These are phyloP conservation scores for Hyaloscypha hepaticicola DNA, from an alignment of 495 filamentous ascomycete species.

Conservation along the genomic window DNA sequence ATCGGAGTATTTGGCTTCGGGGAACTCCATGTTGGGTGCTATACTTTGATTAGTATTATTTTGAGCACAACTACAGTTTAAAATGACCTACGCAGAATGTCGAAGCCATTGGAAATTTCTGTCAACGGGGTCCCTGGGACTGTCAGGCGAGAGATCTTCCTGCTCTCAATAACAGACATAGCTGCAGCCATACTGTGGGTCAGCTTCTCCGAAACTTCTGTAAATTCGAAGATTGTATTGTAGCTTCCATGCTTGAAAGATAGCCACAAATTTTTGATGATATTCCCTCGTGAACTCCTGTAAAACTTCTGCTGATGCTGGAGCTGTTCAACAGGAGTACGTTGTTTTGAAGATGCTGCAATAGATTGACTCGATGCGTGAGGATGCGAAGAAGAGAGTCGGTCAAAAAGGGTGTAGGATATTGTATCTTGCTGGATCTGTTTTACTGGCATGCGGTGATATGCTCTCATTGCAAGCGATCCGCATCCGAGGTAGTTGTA, in stretches of 20 bases:
- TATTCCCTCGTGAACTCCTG: slow-evolving; percentile 36
- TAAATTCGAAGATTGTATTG: slow-evolving; percentile 42
- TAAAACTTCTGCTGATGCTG: slow-evolving; percentile 38
- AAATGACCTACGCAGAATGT: slow-evolving; percentile 18
- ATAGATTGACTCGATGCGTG: slow-evolving; percentile 35
- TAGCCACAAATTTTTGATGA: slow-evolving; percentile 42
- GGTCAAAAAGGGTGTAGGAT: slow-evolving; percentile 46
- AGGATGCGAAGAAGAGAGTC: slow-evolving; percentile 51
- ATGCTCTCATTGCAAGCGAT: slow-evolving; percentile 42
- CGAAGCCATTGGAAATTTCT: slow-evolving; percentile 34
- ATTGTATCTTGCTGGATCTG: slow-evolving; percentile 50
- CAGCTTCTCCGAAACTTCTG: slow-evolving; percentile 37
- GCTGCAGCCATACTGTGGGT: slow-evolving; percentile 42
- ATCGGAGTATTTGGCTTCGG: slow-evolving; percentile 36
- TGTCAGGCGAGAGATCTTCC: slow-evolving; percentile 39
- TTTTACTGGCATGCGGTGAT: slow-evolving; percentile 47
- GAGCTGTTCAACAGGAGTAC: slow-evolving; percentile 14
- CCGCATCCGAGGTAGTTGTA: slow-evolving; percentile 46
- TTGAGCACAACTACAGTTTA: background rate
- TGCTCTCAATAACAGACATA: slow-evolving; percentile 45
- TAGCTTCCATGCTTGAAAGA: slow-evolving; percentile 47
- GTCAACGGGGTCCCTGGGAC: slow-evolving; percentile 33
- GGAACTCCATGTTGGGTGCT: slow-evolving; percentile 32
- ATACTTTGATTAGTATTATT: slow-evolving; percentile 12
- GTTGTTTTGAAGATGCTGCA: slow-evolving; percentile 17